A percentile compares a stretch with the other conserved stretches of the same genome.
These are phyloP conservation scores for Aspergillus japonicus DNA, from an alignment of 2,329 filamentous ascomycete species.

Conservation along the genomic window DNA sequence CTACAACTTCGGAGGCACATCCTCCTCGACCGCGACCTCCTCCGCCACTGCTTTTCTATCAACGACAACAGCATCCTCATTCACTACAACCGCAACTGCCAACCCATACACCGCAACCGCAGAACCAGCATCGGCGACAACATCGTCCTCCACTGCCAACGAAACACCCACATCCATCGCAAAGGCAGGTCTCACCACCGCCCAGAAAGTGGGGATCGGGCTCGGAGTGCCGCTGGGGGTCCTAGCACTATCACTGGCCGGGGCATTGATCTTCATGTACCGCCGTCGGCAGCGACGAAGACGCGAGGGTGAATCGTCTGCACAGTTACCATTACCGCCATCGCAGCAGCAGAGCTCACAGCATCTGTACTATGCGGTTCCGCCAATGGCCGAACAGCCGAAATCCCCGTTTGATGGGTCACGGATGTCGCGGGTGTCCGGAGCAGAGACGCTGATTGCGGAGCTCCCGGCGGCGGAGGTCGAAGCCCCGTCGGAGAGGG, in stretches of 20 bases:
- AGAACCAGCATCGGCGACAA: background rate
- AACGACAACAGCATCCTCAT: background rate
- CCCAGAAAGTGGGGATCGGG: slow-evolving; percentile 7
- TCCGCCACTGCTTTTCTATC: background rate
- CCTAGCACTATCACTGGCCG: background rate
- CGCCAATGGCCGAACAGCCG: background rate
- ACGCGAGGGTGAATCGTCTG: background rate
- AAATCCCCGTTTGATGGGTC: background rate
- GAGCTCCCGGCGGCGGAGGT: slow-evolving; percentile 5
- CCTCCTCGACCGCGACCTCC: background rate
- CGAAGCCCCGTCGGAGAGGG: background rate
- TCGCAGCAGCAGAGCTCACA: background rate
- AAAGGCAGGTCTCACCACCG: background rate
- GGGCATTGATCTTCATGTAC: background rate
- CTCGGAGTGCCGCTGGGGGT: slow-evolving; percentile 6
- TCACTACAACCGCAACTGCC: too few species aligned
- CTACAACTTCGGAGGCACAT: background rate
- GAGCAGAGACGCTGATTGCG: background rate
- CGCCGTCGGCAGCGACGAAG: background rate
- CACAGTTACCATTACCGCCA: background rate
- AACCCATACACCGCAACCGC: too few species aligned
- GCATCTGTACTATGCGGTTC: background rate
- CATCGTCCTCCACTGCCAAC: background rate
- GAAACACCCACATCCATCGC: background rate
- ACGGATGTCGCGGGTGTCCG: background rate